These are phyloP conservation scores for Plenodomus lindquistii DNA, from an alignment of 2,329 filamentous ascomycete species.

Conservation along the genomic window DNA sequence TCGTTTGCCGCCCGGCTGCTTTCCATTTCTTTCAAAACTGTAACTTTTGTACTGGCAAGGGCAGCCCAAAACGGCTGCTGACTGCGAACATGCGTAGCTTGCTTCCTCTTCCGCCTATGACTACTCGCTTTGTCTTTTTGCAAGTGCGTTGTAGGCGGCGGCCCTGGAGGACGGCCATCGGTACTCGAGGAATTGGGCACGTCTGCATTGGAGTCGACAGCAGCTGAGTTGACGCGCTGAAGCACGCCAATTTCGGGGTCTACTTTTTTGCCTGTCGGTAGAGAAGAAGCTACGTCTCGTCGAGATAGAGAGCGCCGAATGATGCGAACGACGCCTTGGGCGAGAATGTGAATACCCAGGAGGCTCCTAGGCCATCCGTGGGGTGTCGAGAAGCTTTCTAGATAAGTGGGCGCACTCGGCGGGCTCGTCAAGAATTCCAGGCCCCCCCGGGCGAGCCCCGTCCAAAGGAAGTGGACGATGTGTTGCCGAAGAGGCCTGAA, in stretches of 20 bases:
- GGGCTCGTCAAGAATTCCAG: conserved; percentile 46
- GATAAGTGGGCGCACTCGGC: conserved; percentile 38
- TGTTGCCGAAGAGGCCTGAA: conserved; percentile 57
- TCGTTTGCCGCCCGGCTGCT: conserved; percentile 77
- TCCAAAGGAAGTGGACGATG: conserved; percentile 46
- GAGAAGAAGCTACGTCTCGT: conserved; percentile 37
- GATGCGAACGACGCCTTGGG: conserved; percentile 72
- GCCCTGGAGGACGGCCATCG: conserved; percentile 55
- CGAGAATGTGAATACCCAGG: conserved; percentile 74
- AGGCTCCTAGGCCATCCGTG: conserved; percentile 70
- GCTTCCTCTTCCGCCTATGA: conserved; percentile 86
- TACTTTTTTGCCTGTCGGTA: conserved; percentile 45
- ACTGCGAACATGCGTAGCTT: conserved; percentile 86
- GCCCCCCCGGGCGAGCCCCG: conserved; percentile 47
- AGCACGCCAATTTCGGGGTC: conserved; percentile 65
- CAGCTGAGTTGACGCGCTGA: conserved; percentile 38
- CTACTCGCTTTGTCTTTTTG: conserved; percentile 62
- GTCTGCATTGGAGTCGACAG: conserved; percentile 55
- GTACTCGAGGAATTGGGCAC: conserved; percentile 48
- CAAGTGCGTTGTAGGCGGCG: conserved; percentile 56
- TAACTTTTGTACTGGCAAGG: conserved; percentile 93
- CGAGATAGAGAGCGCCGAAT: conserved; percentile 57
- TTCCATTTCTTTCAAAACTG: conserved; percentile 79
- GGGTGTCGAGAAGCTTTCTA: conserved; percentile 48
- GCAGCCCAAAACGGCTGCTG: conserved; percentile 94